Base-by-base conservation (phyloP, 164 flowering plant species). In the Macadamia integrifolia region DNA sequence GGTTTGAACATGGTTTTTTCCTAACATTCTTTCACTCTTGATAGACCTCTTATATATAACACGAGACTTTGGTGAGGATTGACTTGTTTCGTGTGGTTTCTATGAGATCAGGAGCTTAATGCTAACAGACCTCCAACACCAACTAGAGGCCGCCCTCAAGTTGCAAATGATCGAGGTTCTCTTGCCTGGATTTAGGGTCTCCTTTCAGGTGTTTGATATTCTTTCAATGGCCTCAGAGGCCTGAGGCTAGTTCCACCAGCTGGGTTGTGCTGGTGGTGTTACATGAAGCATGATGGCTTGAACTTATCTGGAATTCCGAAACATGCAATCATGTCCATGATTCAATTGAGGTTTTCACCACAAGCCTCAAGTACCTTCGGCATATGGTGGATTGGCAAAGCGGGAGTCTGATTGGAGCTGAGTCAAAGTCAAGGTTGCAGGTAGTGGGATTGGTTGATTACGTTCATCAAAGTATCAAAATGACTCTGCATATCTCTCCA, bases 101-200 rank as follows among this genome's bases (percentile, higher is more conserved):
- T 64, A 17, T 75, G 69, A 49, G 30, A 62, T 50, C 86, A 95
- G 98, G 99, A 95, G 81, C 88, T 95, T 65, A 95, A 95, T 84
- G 99, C 97, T 31, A 93, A 95, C 80, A 81, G 99, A 78, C 99
- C 99, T 49, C 91, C 98, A 53, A 95, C 99, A 61, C 99, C 99
- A 68, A 95, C 99, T 40, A 82, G 99, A 84, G 99, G 99, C 50
- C 97, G 99, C 56, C 99, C 99, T 55, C 99, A 87, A 83, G 87
- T 78, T 60, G 60, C 90, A 58, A 95, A 84, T 72, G 99, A 92
- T 61, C 86, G 94, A 67, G 97, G 98, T 69, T 86, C 98, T 70
- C 91, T 92, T 73, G 97, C 99, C 71, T 95, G 98, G 98, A 91
- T 92, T 70, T 95, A 81, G 74, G 69, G 61, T 72, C 57, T 58